These are phyloP conservation scores for Yarrowia yakushimensis DNA, from an alignment of 805 yeast species.

Conservation along the genomic window DNA sequence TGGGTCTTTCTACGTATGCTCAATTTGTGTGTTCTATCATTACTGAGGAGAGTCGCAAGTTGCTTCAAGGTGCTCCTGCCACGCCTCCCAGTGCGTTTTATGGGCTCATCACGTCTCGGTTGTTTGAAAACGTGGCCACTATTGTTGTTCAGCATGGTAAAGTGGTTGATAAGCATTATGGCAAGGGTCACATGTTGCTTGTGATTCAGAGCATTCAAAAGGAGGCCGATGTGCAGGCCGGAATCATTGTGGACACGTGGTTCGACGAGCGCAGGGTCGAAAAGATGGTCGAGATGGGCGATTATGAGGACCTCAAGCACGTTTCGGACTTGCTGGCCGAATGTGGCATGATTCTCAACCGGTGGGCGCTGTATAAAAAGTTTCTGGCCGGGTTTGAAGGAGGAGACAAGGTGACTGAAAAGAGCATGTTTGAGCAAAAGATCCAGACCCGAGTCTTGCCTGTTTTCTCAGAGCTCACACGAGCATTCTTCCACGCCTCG, in stretches of 20 bases:
- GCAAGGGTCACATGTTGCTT: conserved; percentile 51
- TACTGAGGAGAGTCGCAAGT: conserved; percentile 67
- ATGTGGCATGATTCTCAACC: conserved; percentile 68
- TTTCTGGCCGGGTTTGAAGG: conserved; percentile 44
- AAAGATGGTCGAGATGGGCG: conserved; percentile 1
- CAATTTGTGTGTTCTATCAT: conserved; percentile 81
- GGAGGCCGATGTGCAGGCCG: conserved; percentile 92
- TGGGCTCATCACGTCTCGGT: conserved; percentile 41
- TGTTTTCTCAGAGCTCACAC: conserved; percentile 59
- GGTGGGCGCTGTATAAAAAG: conserved; percentile 63
- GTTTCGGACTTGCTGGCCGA: conserved; percentile 69
- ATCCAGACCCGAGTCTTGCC: conserved; percentile 52
- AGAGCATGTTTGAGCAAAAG: conserved; percentile 56
- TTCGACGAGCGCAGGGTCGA: conserved; percentile 58
- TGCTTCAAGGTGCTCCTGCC: conserved; percentile 42
- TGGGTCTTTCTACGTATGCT: conserved; percentile 79
- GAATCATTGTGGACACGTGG: conserved; percentile 80
- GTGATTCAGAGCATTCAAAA: conserved; percentile 73
- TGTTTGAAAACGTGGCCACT: conserved; percentile 79
- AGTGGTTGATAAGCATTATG: conserved; percentile 72
- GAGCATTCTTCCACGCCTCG: conserved; percentile 70
- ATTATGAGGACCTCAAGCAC: conserved; percentile 49
- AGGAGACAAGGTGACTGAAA: conserved; percentile 46
- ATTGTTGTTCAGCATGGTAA: conserved; percentile 84
- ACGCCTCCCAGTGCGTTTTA: conserved; percentile 33